Conservation (phyloP, 2,329 filamentous ascomycete species). For the Cladophialophora immunda region DNA sequence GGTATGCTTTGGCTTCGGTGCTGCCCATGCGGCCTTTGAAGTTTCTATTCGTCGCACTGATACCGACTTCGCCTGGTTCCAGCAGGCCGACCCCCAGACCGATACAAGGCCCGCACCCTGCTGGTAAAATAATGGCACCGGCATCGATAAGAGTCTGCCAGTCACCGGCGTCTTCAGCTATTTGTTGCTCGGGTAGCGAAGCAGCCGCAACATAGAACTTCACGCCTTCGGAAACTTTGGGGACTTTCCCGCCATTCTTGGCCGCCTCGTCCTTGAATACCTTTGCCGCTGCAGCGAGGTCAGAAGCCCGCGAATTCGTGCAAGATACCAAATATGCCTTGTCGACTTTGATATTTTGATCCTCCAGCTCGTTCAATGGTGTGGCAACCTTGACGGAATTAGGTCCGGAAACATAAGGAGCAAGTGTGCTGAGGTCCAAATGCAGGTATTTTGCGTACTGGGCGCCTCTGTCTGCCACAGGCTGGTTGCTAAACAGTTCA, state of each 20-base stretch:
- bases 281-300: slow-evolving; percentile 80
- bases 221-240: slow-evolving; percentile 78
- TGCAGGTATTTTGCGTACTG: slow-evolving; percentile 84
- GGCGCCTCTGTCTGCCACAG: slow-evolving; percentile 78
- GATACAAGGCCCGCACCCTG: slow-evolving; percentile 86
- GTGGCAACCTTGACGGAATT: slow-evolving; percentile 91
- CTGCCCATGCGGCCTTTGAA: slow-evolving; percentile 92
- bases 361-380: slow-evolving; percentile 75
- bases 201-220: slow-evolving; percentile 91
- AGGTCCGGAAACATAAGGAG: slow-evolving; percentile 84
- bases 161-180: slow-evolving; percentile 80
- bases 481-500: slow-evolving; percentile 71
- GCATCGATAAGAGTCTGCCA: slow-evolving; percentile 85
- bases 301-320: slow-evolving; percentile 84
- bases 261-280: slow-evolving; percentile 82
- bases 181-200: slow-evolving; percentile 77
- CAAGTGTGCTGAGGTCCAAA: slow-evolving; percentile 81
- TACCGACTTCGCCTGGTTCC: slow-evolving; percentile 85
- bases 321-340: slow-evolving; percentile 90
- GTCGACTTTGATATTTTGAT: slow-evolving; percentile 78
- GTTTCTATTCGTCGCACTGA: slow-evolving; percentile 84
- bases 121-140: slow-evolving; percentile 74
- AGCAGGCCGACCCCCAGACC: slow-evolving; percentile 82
- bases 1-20: slow-evolving; percentile 80
- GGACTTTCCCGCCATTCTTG: slow-evolving; percentile 65